Percentiles rank a stretch among this genome's conserved stretches.
Evolutionary conservation across 345 rosid species (phyloP).

Genomic region (Melaleuca alternifolia): DNA sequence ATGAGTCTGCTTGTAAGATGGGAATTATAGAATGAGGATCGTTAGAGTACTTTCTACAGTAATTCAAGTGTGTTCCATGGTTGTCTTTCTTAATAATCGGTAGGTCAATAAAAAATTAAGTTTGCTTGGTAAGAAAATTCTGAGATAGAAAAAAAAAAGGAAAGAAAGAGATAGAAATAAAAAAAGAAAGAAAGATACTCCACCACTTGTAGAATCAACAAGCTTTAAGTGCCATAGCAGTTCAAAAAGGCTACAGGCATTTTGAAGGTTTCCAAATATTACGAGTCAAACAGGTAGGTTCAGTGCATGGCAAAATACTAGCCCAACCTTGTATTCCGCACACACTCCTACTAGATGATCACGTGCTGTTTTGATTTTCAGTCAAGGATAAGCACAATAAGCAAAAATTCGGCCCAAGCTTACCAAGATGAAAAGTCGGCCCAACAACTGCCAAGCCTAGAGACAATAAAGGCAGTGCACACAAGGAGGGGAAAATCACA

Average conservation of each 20-base stretch:
- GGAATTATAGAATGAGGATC: not conserved
- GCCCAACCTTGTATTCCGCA: not conserved
- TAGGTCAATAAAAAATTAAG: not conserved
- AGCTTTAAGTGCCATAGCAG: not conserved
- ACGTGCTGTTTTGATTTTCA: not conserved
- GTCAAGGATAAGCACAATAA: not conserved
- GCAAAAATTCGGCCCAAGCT: not conserved
- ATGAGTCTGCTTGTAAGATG: not conserved
- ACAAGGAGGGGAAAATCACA: not conserved
- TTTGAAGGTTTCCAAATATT: not conserved
- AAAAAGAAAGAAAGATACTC: not conserved
- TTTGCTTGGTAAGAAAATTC: not conserved
- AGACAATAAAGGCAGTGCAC: not conserved
- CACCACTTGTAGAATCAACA: not conserved
- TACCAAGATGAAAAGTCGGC: no score
- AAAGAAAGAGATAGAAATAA: not conserved
- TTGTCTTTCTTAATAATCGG: not conserved
- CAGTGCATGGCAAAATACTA: not conserved
- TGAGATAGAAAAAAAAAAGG: no score
- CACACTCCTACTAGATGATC: not conserved
- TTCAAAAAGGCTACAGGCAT: not conserved
- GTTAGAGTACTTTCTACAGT: not conserved
- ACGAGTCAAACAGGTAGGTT: not conserved
- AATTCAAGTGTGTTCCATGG: not conserved
- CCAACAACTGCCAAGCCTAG: not conserved